These are phyloP conservation scores for Talinum fruticosum DNA, from an alignment of 148 eudicot species.

Conservation along the genomic window DNA sequence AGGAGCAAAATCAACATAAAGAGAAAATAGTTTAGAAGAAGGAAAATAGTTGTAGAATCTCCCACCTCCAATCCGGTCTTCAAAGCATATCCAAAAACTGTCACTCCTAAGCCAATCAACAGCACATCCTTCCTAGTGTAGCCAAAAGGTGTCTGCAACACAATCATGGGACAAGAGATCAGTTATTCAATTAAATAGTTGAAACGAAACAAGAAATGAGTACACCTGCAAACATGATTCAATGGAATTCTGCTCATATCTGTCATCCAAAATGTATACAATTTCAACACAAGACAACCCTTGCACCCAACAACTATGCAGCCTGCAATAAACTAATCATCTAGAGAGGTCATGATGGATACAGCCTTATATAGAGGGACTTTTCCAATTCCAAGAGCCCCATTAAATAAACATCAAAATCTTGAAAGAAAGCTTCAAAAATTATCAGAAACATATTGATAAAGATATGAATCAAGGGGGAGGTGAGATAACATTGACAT, in stretches of 20 bases:
- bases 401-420: not conserved
- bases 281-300: not conserved
- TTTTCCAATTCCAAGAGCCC: not conserved
- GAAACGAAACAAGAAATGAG: not conserved
- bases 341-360: not conserved
- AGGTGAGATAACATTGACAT: not conserved
- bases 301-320: too few relatives aligned
- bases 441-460: not conserved
- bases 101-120: conserved; percentile 87
- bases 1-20: conserved; percentile 3
- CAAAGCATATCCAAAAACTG: conserved; percentile 60
- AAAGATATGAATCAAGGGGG: too few relatives aligned
- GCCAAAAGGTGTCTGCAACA: conserved; percentile 70
- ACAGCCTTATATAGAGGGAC: not conserved
- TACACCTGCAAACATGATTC: not conserved
- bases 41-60: not conserved
- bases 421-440: not conserved
- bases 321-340: too few relatives aligned
- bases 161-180: conserved; percentile 4
- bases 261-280: not conserved
- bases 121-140: conserved; percentile 89
- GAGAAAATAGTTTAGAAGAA: not conserved
- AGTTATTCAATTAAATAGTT: not conserved
- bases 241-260: not conserved
- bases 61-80: conserved; percentile 88